Evolutionary conservation across 1,284 basidiomycete species (phyloP).

Genomic region (Erythrobasidium hasegawianum): DNA sequence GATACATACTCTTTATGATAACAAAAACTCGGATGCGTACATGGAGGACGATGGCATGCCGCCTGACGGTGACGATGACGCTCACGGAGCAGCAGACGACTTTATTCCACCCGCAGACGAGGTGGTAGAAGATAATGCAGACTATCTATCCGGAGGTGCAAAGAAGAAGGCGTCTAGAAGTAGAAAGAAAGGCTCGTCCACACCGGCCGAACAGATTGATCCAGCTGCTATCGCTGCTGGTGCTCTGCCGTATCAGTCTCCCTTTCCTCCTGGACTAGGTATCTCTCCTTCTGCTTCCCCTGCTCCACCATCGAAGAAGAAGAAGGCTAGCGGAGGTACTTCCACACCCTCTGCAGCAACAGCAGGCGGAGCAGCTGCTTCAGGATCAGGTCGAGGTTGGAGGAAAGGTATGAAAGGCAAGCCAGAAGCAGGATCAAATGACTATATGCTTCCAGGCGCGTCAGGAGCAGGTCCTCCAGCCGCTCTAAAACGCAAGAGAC

Average conservation of each 20-base stretch:
- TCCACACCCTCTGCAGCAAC: background rate
- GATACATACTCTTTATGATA: background rate
- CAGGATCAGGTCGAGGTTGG: constrained; percentile 28
- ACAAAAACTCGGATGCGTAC: background rate
- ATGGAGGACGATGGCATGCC: background rate
- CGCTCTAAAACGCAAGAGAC: background rate
- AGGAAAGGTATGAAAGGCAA: constrained; percentile 27
- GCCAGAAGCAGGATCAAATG: constrained; percentile 1
- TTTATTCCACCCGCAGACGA: background rate
- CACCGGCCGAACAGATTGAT: constrained; percentile 6
- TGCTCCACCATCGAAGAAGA: constrained; percentile 1
- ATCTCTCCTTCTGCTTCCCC: background rate
- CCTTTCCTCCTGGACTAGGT: background rate
- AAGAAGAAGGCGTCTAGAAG: background rate
- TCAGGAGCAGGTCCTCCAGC: constrained; percentile 8
- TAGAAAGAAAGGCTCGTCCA: background rate
- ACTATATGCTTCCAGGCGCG: constrained; percentile 11
- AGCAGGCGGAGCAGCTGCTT: background rate
- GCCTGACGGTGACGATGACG: background rate
- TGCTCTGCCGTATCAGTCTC: background rate
- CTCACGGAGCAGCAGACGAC: background rate
- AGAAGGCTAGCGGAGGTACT: background rate
- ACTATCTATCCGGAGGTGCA: background rate
- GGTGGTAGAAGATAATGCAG: background rate
- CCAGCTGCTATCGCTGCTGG: background rate